Base-by-base conservation (phyloP, 768 basidiomycete species). In the Trametes coccinea region DNA sequence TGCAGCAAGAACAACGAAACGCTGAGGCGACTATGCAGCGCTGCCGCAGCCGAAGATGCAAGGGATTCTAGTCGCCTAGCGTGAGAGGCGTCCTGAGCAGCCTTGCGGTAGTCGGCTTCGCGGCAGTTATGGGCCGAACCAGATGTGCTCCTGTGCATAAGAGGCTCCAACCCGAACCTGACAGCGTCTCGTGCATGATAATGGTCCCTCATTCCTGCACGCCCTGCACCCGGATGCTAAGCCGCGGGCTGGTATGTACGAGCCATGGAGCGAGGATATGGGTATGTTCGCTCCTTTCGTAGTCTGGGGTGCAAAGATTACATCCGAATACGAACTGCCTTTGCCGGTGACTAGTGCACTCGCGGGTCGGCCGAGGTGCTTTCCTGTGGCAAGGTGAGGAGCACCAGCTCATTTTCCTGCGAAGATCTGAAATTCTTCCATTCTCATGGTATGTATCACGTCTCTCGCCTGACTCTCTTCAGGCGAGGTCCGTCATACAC, bases 401-500 rank as follows among this genome's bases (percentile, higher is more conserved):
- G 29, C 0, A 27, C 31, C 47, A 11, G 56, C 31, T 17, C 57
- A 45, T n/a, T 43, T 8, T 40, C 49, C 17, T 34, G 14, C 63
- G 44, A 57, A 70, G 69, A 69, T 70, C 72, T 63, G 72, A 71
- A 72, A 68, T 69, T 74, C 78, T 79, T 79, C 78, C 78, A 79
- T 79, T 78, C 78, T 74, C 78, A 79, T 79, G 78, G 78, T 79
- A 79, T 73, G 76, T 75, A 73, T 69, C 71, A 69, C 40, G 67
- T 64, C 60, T 59, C 49, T 56, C 63, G 57, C 60, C 53, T 65
- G 65, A 17, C 29, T 31, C 17, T 7, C n/a, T 16, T 45, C 63
- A 66, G 61, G 46, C 56, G 55, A 59, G 53, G 51, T 45, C 48
- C 47, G 44, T 58, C 54, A 63, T 67, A 66, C 68, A 62, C 17